Evolutionary conservation across 352 stramenopile genomes (phyloP).

Genomic region (Phytopythium helicoides): DNA sequence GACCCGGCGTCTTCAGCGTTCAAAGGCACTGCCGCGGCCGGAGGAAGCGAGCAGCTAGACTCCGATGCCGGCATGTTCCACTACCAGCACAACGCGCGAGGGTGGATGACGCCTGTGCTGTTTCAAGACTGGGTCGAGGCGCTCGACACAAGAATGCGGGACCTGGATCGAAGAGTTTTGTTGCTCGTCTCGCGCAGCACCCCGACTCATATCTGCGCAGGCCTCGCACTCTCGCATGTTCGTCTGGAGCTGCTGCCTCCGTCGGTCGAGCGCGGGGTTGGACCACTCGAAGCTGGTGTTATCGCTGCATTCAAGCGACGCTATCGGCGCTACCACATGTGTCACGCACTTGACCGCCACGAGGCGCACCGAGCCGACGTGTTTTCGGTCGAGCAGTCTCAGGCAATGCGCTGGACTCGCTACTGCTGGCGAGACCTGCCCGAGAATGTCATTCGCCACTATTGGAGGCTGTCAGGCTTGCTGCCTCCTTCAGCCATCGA

Average conservation of each 20-base stretch:
- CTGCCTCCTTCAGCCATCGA: constrained; percentile 14
- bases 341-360: constrained; percentile 49
- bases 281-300: constrained; percentile 44
- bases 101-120: constrained; percentile 58
- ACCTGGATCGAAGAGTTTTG: constrained; percentile 38
- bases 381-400: constrained; percentile 41
- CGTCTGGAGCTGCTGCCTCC: constrained; percentile 46
- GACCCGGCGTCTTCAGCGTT: neutral
- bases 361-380: constrained; percentile 45
- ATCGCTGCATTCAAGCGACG: constrained; percentile 48
- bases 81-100: constrained; percentile 50
- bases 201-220: constrained; percentile 45
- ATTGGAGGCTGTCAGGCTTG: constrained; percentile 34
- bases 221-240: constrained; percentile 52
- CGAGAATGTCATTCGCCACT: constrained; percentile 35
- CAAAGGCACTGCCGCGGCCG: neutral
- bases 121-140: constrained; percentile 55
- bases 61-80: constrained; percentile 29
- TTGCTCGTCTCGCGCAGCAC: constrained; percentile 35
- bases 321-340: constrained; percentile 52
- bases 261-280: constrained; percentile 36
- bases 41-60: constrained; percentile 10
- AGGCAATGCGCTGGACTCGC: constrained; percentile 53
- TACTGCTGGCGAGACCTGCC: constrained; percentile 44
- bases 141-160: constrained; percentile 46